These are phyloP conservation scores for Magnolia changhungtana DNA, from an alignment of 164 flowering plant species.

Conservation along the genomic window DNA sequence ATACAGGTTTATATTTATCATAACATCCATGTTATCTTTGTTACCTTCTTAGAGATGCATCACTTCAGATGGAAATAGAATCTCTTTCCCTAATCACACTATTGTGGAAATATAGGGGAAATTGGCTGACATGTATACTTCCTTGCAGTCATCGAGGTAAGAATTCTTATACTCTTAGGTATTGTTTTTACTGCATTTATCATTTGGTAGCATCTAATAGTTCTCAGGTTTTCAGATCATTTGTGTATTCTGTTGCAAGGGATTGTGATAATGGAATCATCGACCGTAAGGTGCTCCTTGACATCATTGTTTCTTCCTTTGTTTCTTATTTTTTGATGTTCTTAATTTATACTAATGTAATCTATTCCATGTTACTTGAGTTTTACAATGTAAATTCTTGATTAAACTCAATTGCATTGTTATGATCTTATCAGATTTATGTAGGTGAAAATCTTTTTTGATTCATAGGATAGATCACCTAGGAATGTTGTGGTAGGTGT, in stretches of 20 bases:
- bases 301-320: background rate
- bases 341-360: background rate
- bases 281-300: slow-evolving; percentile 60
- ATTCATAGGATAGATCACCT: too few relatives aligned
- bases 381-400: background rate
- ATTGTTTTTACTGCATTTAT: background rate
- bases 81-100: slow-evolving; percentile 3
- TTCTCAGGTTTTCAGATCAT: slow-evolving; percentile 56
- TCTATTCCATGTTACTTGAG: too few relatives aligned
- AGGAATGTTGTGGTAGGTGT: too few relatives aligned
- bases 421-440: too few relatives aligned
- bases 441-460: too few relatives aligned
- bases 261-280: slow-evolving; percentile 84
- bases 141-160: slow-evolving; percentile 94
- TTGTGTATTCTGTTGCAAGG: slow-evolving; percentile 92
- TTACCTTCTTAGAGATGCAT: background rate
- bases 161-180: background rate
- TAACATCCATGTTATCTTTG: slow-evolving; percentile 4
- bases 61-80: background rate
- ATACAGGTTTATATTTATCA: slow-evolving; percentile 68
- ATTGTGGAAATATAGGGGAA: slow-evolving; percentile 62
- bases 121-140: slow-evolving; percentile 95
- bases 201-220: background rate
- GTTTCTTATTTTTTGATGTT: background rate
- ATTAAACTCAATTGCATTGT: too few relatives aligned